Evolutionary conservation across 805 yeast species (phyloP).

Genomic region (Metschnikowia colocasiae): DNA sequence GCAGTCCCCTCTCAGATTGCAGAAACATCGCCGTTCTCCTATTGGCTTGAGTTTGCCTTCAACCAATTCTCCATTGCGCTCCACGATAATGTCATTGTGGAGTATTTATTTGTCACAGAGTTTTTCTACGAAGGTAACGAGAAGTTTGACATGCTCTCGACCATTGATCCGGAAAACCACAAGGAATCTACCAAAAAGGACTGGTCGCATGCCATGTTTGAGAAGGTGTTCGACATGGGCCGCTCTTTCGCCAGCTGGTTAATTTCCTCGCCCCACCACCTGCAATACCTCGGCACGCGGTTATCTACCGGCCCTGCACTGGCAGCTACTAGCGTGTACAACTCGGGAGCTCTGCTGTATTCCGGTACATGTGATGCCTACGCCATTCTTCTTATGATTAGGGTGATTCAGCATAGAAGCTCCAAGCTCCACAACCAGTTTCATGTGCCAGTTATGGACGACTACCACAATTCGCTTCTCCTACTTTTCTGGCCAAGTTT

Average conservation of each 20-base stretch:
- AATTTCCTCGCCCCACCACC: conserved; percentile 37
- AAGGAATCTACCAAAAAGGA: conserved; percentile 15
- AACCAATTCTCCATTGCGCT: conserved; percentile 70
- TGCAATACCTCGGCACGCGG: conserved; percentile 8
- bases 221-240: conserved; percentile 38
- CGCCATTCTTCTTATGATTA: conserved; percentile 72
- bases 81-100: conserved; percentile 72
- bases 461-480: conserved; percentile 61
- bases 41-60: conserved; percentile 71
- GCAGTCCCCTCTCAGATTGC: conserved; percentile 79
- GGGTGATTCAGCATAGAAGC: conserved; percentile 63
- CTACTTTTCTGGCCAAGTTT: conserved; percentile 84
- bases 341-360: conserved; percentile 22
- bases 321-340: background rate
- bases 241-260: conserved; percentile 46
- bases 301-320: conserved; percentile 16
- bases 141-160: conserved; percentile 26
- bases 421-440: conserved; percentile 61
- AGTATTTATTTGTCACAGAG: conserved; percentile 66
- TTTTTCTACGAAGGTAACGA: conserved; percentile 56
- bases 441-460: conserved; percentile 66
- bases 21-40: conserved; percentile 62
- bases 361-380: conserved; percentile 62
- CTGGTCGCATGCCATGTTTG: conserved; percentile 39
- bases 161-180: conserved; percentile 9